A percentile compares a stretch with the other conserved stretches of the same genome.
Evolutionary conservation across 257 asterid species (phyloP).

Genomic region (Solanum chmielewskii): DNA sequence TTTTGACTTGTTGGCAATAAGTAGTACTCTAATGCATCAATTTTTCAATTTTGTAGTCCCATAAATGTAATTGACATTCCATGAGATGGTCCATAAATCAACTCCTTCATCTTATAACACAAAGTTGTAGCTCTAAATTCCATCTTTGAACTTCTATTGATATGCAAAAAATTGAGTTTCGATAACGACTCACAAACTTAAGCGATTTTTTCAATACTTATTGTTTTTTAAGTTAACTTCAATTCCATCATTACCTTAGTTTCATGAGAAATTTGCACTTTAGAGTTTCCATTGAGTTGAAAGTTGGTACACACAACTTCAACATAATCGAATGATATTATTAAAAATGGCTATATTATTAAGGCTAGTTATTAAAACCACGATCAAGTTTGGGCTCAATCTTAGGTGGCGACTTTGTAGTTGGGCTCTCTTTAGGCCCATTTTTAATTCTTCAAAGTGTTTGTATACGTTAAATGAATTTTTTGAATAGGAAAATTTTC

Average conservation of each 20-base stretch:
- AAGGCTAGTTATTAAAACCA: constrained; percentile 14
- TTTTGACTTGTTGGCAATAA: neutral
- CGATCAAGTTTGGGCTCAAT: constrained; percentile 11
- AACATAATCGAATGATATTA: constrained; percentile 6
- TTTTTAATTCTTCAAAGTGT: neutral
- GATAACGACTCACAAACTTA: too few species aligned
- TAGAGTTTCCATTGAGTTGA: constrained; percentile 22
- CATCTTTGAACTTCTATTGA: neutral
- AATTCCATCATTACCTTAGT: constrained; percentile 5
- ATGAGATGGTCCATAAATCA: neutral
- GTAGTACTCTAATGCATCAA: neutral
- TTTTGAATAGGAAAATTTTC: too few species aligned
- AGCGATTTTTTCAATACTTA: too few species aligned
- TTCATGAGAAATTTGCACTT: constrained; percentile 21
- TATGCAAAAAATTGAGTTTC: too few species aligned
- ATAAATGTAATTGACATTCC: neutral
- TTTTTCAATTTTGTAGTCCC: neutral
- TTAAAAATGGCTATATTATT: constrained; percentile 10
- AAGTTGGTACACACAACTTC: constrained; percentile 31
- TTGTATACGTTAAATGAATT: too few species aligned
- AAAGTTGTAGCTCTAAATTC: constrained; percentile 6
- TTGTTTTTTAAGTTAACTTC: too few species aligned
- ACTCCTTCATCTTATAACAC: constrained; percentile 2
- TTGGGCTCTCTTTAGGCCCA: too few species aligned
- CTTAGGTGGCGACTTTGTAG: too few species aligned